Evolutionary conservation across 2,329 filamentous ascomycete species (phyloP), one percentile per base, ranked within the genome.

Genomic region (Clarireedia paspali): DNA sequence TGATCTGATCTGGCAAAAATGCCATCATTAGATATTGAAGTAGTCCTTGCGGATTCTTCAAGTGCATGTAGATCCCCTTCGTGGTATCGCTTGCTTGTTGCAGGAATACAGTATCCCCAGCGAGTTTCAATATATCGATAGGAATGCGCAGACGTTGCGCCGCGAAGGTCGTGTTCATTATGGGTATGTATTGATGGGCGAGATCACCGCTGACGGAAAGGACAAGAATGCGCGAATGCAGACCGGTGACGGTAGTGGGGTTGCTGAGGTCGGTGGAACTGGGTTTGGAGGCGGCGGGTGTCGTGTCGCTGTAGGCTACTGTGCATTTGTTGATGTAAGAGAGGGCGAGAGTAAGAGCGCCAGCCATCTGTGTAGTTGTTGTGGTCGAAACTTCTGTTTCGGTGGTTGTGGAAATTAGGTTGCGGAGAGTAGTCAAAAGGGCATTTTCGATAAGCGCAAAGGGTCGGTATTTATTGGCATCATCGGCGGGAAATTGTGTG

Each of bases 141-240:
- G 91, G 89, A 61, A 99, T 90, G 64, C 83, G 83, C 55, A 91
- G 81, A 61, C 92, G 85, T 67, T 95, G 89, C 57, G 92, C 94
- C 2, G 94, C 94, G 72, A 99, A 99, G 59, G 97, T 95, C 65
- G 87, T 83, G 74, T 99, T 99, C 94, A 99, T 99, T 63, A 95
- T 94, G 0, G 92, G 88, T 55, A 99, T 99, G 74, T 99, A 99
- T 71, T 97, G 85, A 59, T 82, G 88, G 5, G 91, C 84, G 0
- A 95, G 82, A 65, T 92, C 88, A 44, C 80, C 90, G 47, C 89
- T 95, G 4, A 96, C 91, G 48, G 89, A 95, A 53, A 99, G 71
- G 60, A 97, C 85, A 54, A 99, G 80, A 66, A 99, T 95, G 58
- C 94, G 88, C 14, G 86, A 87, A 63, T 88, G 85, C 20, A 94